These are phyloP conservation scores for Halophytophthora polymorphica DNA, from an alignment of 352 stramenopile species.

Conservation along the genomic window DNA sequence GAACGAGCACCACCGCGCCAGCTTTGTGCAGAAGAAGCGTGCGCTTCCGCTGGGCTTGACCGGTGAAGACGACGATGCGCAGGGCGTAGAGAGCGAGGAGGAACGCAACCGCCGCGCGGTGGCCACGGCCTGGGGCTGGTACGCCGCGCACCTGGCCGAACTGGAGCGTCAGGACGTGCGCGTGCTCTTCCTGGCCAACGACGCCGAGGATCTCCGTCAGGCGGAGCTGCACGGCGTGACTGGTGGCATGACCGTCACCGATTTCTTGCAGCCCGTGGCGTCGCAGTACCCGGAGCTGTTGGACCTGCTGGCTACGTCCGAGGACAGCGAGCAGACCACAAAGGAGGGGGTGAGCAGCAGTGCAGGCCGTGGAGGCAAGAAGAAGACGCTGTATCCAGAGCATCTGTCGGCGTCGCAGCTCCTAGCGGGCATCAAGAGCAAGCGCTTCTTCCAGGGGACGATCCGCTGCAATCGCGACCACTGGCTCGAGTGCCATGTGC, in stretches of 20 bases:
- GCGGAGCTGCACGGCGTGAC: conserved; percentile 46
- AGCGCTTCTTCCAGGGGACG: conserved; percentile 86
- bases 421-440: conserved; percentile 84
- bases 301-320: conserved; percentile 48
- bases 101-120: conserved; percentile 89
- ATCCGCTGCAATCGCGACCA: conserved; percentile 87
- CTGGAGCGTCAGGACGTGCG: conserved; percentile 44
- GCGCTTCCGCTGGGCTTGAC: conserved; percentile 24
- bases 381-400: conserved; percentile 64
- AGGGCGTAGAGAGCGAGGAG: conserved; percentile 44
- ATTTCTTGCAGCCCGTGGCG: conserved; percentile 57
- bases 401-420: conserved; percentile 77
- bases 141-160: conserved; percentile 51
- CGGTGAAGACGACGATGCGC: conserved; percentile 20
- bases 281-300: conserved; percentile 47
- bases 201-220: conserved; percentile 47
- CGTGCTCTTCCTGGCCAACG: conserved; percentile 66
- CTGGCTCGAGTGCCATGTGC: conserved; percentile 75
- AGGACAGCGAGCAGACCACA: conserved; percentile 22
- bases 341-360: conserved; percentile 42
- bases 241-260: conserved; percentile 50
- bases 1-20: conserved; percentile 90
- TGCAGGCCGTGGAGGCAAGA: conserved; percentile 28
- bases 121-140: conserved; percentile 77
- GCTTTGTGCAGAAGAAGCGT: conserved; percentile 64